Conservation (phyloP, 75 land plant genomes). For the Ceratopteris richardii region DNA sequence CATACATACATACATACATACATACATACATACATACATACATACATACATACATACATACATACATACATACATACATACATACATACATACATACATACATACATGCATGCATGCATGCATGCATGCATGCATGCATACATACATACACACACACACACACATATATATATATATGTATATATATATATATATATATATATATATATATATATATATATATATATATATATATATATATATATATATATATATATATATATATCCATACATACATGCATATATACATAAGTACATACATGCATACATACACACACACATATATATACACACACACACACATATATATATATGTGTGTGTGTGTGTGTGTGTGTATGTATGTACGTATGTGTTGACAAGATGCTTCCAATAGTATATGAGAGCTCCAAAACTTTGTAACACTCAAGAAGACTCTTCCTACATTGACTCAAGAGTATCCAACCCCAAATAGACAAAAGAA, state of each 20-base stretch:
- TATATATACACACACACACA: background rate
- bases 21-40: background rate
- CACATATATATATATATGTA: background rate
- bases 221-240: conserved; percentile 5
- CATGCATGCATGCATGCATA: background rate
- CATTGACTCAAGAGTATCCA: no score
- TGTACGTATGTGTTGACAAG: conserved; percentile 1
- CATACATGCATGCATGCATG: background rate
- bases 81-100: no score
- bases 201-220: background rate
- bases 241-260: background rate
- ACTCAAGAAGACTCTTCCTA: no score
- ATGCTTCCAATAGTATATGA: no score
- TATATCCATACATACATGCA: background rate
- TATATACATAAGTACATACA: no score
- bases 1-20: no score
- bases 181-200: background rate
- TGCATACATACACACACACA: background rate
- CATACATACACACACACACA: background rate
- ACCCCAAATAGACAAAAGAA: no score
- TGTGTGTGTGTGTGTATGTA: conserved; percentile 3
- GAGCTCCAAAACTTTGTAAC: no score
- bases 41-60: no score
- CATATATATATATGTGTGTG: background rate
- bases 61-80: no score